Conservation (phyloP, 257 asterid genomes). For the Avicennia marina region DNA sequence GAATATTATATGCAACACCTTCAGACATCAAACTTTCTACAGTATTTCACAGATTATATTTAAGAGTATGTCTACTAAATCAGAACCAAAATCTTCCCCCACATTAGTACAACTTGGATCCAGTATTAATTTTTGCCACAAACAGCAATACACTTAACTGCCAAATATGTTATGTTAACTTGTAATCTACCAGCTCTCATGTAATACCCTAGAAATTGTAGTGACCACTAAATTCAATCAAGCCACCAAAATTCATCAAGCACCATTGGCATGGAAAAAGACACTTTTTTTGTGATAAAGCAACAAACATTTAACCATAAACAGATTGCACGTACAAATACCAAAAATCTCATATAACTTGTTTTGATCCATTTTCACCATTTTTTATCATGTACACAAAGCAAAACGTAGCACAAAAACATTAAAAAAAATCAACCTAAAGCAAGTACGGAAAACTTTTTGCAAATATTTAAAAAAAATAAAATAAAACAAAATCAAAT, state of each 20-base stretch:
- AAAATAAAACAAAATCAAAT: neutral
- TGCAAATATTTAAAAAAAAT: slow-evolving; percentile 4
- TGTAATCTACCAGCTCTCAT: neutral
- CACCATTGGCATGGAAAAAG: too few species aligned
- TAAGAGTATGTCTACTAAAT: too few species aligned
- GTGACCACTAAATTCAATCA: neutral
- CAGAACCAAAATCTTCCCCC: neutral
- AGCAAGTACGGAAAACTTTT: too few species aligned
- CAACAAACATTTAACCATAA: neutral
- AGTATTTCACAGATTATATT: neutral
- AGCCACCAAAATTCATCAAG: neutral
- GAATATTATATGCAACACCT: neutral
- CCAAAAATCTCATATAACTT: neutral
- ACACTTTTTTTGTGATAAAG: too few species aligned
- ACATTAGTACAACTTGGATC: neutral
- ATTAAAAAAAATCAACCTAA: neutral
- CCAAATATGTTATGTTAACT: neutral
- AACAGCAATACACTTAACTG: too few species aligned
- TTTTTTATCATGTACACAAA: neutral
- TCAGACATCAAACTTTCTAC: neutral
- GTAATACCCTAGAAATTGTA: neutral
- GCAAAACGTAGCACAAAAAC: neutral
- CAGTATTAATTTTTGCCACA: neutral
- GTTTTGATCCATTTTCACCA: neutral
- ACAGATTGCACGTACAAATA: neutral